phyloP scores from a whole-genome alignment of 805 yeast genomes.

The Saccharomycopsis malanga region DNA sequence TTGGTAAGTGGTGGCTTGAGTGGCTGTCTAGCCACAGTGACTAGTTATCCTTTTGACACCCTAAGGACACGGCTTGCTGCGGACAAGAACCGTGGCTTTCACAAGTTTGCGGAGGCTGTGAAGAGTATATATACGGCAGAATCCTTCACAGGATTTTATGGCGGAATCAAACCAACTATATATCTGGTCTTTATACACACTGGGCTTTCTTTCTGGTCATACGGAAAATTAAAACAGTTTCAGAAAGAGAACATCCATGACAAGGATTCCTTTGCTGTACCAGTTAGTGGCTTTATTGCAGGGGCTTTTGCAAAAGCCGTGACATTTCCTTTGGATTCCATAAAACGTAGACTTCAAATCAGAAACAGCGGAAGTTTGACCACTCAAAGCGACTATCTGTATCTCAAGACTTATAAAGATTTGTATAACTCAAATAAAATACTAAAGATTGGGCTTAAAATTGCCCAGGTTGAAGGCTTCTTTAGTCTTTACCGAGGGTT shows the following conservation, averaged over 20 bases:
- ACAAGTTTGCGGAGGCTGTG: slow-evolving; percentile 33
- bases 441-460: slow-evolving; percentile 2
- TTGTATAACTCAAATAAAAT: slow-evolving; percentile 11
- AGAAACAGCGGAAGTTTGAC: slow-evolving; percentile 27
- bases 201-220: slow-evolving; percentile 20
- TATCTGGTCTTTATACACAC: slow-evolving; percentile 19
- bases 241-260: slow-evolving; percentile 20
- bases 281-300: slow-evolving; percentile 64
- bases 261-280: slow-evolving; percentile 32
- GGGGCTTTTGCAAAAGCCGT: slow-evolving; percentile 67
- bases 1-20: slow-evolving; percentile 66
- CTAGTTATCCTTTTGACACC: slow-evolving; percentile 88
- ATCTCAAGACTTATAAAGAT: slow-evolving; percentile 4
- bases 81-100: slow-evolving; percentile 29
- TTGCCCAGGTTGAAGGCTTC: slow-evolving; percentile 16
- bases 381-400: slow-evolving; percentile 4
- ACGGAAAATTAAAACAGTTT: slow-evolving; percentile 29
- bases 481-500: slow-evolving; percentile 19
- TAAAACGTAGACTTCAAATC: slow-evolving; percentile 73
- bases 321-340: slow-evolving; percentile 81
- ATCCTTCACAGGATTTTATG: slow-evolving; percentile 42
- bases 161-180: slow-evolving; percentile 41
- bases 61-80: slow-evolving; percentile 82
- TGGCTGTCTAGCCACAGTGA: slow-evolving; percentile 64
- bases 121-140: slow-evolving; percentile 27